Evolutionary conservation across 163 green algal genomes (phyloP), one percentile per base, ranked within the genome.

Genomic region (Scenedesmus sp.): DNA sequence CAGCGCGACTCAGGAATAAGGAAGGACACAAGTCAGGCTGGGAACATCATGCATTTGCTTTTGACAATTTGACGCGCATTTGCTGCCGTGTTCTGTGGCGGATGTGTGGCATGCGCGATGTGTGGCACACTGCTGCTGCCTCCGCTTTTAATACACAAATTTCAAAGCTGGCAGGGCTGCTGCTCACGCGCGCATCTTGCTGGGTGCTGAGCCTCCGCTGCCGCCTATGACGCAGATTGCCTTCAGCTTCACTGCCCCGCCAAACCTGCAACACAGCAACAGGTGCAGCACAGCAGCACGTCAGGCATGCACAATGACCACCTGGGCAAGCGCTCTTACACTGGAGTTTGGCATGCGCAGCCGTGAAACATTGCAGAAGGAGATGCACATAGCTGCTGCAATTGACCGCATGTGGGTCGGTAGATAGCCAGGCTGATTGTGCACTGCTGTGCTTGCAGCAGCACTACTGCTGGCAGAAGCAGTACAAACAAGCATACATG

Each of bases 201-300:
- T 62, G 26, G 97, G 96, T 1, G 93, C 89, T 4, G 90, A 95
- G 60, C 96, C 96, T 54, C 94, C 92, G 6, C 54, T 34, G 1
- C 96, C 96, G 4, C 96, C 95, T 23, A 97, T 96, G 16, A 97
- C 64, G 23, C 83, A 92, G 81, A 97, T 96, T 15, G 94, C 96
- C 86, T 97, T 97, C 20, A 98, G 94, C 92, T 96, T 97, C 4
- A 97, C 95, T 5, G 94, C 94, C 9, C 96, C 95, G 67, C 96
- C 93, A 92, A 98, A 96, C 4, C 95, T 97, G 91, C 10, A 87
- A 46, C 57, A 55, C 16, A 52, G n/a, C 60, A 56, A 10, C 56
- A 74, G 12, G 7, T 2, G 34, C 62, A 74, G 18, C 74, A 82
- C 10, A 82, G 26, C 66, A 66, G 52, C 5, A 62, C 46, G 20